These are phyloP conservation scores for Ceratocystis albifundus DNA, from an alignment of 2,329 filamentous ascomycete species.

Conservation along the genomic window DNA sequence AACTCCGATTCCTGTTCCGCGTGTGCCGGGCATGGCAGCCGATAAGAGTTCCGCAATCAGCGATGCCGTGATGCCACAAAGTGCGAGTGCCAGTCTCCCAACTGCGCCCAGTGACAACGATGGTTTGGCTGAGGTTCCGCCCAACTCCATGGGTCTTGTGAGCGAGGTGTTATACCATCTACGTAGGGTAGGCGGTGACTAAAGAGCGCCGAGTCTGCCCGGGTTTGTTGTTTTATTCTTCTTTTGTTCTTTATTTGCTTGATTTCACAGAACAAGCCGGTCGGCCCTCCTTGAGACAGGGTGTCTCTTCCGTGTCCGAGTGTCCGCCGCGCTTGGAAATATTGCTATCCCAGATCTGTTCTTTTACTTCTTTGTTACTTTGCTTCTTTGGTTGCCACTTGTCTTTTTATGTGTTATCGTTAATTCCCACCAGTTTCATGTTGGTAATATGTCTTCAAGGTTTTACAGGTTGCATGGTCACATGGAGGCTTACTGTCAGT, in stretches of 20 bases:
- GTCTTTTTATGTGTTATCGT: neutral
- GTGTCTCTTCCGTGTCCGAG: neutral
- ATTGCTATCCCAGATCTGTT: constrained; percentile 1
- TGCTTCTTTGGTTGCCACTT: neutral
- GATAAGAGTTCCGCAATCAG: neutral
- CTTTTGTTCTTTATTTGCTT: neutral
- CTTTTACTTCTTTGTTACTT: neutral
- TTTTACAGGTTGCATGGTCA: neutral
- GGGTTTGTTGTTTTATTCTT: neutral
- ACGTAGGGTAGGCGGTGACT: constrained; percentile 31
- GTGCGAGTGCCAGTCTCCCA: neutral
- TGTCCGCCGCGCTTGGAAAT: neutral
- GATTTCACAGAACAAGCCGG: constrained; percentile 2
- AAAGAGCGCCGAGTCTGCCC: neutral
- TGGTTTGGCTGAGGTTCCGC: constrained; percentile 35
- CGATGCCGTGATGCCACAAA: neutral
- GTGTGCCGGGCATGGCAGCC: neutral
- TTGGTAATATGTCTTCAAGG: neutral
- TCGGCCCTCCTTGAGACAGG: neutral
- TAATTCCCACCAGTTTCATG: neutral
- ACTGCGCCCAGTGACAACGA: constrained; percentile 25
- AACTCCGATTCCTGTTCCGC: constrained; percentile 31
- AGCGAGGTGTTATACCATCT: constrained; percentile 44
- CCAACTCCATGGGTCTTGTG: constrained; percentile 39
- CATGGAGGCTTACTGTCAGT: neutral